phyloP scores from a whole-genome alignment of 768 basidiomycete genomes.

The Erythrobasidium yunnanense region DNA sequence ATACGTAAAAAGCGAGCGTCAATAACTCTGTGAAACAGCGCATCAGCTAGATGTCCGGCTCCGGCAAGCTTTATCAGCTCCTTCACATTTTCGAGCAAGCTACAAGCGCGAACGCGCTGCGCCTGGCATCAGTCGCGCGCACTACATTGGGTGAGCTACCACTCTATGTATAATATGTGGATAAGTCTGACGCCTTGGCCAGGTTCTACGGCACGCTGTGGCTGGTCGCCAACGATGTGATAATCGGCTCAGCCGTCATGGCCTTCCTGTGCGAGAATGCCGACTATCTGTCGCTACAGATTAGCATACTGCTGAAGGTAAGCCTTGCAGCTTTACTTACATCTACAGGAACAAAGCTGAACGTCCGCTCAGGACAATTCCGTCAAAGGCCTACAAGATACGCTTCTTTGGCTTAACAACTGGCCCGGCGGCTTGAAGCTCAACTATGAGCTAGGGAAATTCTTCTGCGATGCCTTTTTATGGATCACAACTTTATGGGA shows the following conservation, averaged over 20 bases:
- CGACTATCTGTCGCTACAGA: slow-evolving; percentile 45
- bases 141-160: slow-evolving; percentile 9
- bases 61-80: background rate
- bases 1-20: background rate
- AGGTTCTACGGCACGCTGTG: slow-evolving; percentile 88
- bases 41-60: slow-evolving; percentile 24
- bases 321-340: background rate
- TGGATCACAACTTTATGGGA: slow-evolving; percentile 59
- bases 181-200: background rate
- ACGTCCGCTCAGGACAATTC: slow-evolving; percentile 42
- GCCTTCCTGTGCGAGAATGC: slow-evolving; percentile 60
- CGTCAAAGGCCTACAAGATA: slow-evolving; percentile 48
- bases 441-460: slow-evolving; percentile 80
- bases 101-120: background rate
- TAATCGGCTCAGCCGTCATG: slow-evolving; percentile 65
- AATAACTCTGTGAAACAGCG: background rate
- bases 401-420: slow-evolving; percentile 72
- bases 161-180: background rate
- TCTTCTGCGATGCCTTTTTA: slow-evolving; percentile 65
- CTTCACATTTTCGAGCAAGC: background rate
- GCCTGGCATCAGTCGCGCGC: background rate
- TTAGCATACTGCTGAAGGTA: slow-evolving; percentile 46
- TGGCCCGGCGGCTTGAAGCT: slow-evolving; percentile 96
- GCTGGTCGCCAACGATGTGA: slow-evolving; percentile 81
- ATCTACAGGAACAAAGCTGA: background rate